These are phyloP conservation scores for Trichoderma brevicompactum DNA, from an alignment of 2,329 filamentous ascomycete genomes.

Conservation along the genomic window DNA sequence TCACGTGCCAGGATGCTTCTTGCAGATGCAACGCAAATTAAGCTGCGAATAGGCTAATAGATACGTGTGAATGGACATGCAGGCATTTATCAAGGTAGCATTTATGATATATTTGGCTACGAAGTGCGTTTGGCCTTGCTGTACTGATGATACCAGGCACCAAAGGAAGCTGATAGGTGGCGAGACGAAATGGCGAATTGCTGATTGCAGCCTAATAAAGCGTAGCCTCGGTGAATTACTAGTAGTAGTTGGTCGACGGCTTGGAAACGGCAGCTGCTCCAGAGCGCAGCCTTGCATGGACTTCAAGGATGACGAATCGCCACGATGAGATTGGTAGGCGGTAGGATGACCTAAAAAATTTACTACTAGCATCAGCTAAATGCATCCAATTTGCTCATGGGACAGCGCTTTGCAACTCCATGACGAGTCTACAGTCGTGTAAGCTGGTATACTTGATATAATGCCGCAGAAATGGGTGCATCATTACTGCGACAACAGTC, in stretches of 20 bases:
- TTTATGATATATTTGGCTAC: too few relatives aligned
- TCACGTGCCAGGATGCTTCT: slow-evolving; percentile 33
- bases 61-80: too few relatives aligned
- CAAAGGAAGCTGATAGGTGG: neutral
- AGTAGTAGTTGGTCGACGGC: too few relatives aligned
- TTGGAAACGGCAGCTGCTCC: neutral
- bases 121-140: too few relatives aligned
- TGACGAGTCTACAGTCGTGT: neutral
- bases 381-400: too few relatives aligned
- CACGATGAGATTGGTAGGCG: neutral
- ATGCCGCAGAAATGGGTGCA: neutral
- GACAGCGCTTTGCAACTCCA: neutral
- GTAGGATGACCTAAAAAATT: neutral
- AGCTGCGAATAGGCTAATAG: too few relatives aligned
- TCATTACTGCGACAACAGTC: neutral
- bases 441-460: neutral
- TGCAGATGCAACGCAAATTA: neutral
- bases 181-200: neutral
- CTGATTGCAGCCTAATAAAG: slow-evolving; percentile 2
- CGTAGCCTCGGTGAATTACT: neutral
- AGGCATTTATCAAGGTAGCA: too few relatives aligned
- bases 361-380: neutral
- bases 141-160: too few relatives aligned
- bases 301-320: slow-evolving; percentile 1
- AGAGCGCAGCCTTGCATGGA: slow-evolving; percentile 2